Percentiles rank a stretch among this genome's conserved stretches.
Evolutionary conservation across 805 yeast genomes (phyloP).

Genomic region (Yamadazyma sp.): DNA sequence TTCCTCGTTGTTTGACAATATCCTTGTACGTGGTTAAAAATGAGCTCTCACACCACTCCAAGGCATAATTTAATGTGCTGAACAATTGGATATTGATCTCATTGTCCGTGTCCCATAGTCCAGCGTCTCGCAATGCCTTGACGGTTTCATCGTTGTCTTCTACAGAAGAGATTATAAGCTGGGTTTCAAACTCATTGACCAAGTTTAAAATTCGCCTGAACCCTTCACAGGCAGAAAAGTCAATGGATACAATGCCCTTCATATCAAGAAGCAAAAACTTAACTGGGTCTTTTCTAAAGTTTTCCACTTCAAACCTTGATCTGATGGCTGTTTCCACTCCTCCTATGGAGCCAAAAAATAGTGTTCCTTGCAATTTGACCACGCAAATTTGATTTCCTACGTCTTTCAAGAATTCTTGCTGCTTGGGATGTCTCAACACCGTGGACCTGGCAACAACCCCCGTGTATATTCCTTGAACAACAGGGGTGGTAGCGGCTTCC

Average conservation of each 20-base stretch:
- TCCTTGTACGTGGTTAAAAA: constrained; percentile 64
- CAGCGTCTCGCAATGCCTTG: constrained; percentile 77
- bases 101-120: constrained; percentile 58
- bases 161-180: constrained; percentile 77
- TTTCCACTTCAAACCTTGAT: constrained; percentile 55
- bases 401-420: constrained; percentile 76
- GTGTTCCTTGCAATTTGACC: constrained; percentile 79
- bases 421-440: constrained; percentile 86
- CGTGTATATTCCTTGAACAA: constrained; percentile 76
- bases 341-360: constrained; percentile 95
- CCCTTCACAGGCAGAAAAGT: constrained; percentile 95
- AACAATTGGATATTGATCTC: constrained; percentile 57
- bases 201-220: constrained; percentile 83
- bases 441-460: constrained; percentile 91
- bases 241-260: constrained; percentile 76
- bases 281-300: constrained; percentile 57
- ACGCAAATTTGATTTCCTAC: constrained; percentile 92
- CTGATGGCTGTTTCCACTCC: constrained; percentile 80
- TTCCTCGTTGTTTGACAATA: constrained; percentile 12
- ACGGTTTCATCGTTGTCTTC: constrained; percentile 63
- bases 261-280: constrained; percentile 83
- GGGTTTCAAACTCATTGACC: constrained; percentile 65
- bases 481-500: constrained; percentile 82
- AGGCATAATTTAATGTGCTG: constrained; percentile 76
- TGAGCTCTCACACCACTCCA: constrained; percentile 96